phyloP scores from a whole-genome alignment of 225 moss, liverwort and hornwort species.

The Climacium dendroides region DNA sequence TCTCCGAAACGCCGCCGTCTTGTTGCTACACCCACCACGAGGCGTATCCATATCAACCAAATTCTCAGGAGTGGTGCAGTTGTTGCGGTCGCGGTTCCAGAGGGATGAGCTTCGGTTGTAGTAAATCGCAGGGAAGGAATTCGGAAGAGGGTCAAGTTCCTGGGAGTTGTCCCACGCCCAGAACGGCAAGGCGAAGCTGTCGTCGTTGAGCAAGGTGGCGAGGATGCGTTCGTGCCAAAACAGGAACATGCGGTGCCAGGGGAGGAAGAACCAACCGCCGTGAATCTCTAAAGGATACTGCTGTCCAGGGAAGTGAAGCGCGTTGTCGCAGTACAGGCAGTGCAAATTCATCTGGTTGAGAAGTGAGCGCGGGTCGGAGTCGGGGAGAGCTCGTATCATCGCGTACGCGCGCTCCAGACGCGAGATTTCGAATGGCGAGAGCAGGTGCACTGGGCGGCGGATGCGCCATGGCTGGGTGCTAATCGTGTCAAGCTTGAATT shows the following conservation, averaged over 20 bases:
- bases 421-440: neutral
- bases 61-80: neutral
- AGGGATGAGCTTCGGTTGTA: neutral
- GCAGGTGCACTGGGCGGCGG: neutral
- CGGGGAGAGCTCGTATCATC: neutral
- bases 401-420: neutral
- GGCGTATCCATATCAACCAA: neutral
- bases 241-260: slow-evolving; percentile 32
- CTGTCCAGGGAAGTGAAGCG: neutral
- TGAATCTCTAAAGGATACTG: slow-evolving; percentile 8
- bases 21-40: neutral
- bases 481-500: neutral
- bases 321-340: slow-evolving; percentile 20
- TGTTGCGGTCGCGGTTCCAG: neutral
- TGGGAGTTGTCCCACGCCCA: slow-evolving; percentile 26
- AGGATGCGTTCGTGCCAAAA: slow-evolving; percentile 43
- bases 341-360: neutral
- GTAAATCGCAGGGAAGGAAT: neutral
- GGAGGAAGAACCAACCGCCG: slow-evolving; percentile 20
- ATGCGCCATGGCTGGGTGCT: neutral
- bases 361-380: neutral
- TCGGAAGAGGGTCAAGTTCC: neutral
- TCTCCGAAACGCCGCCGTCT: neutral
- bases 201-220: slow-evolving; percentile 2
- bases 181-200: slow-evolving; percentile 12